A percentile compares a stretch with the other conserved stretches of the same genome.
Evolutionary conservation across 768 basidiomycete genomes (phyloP).

Genomic region (Rhizopogon vulgaris): DNA sequence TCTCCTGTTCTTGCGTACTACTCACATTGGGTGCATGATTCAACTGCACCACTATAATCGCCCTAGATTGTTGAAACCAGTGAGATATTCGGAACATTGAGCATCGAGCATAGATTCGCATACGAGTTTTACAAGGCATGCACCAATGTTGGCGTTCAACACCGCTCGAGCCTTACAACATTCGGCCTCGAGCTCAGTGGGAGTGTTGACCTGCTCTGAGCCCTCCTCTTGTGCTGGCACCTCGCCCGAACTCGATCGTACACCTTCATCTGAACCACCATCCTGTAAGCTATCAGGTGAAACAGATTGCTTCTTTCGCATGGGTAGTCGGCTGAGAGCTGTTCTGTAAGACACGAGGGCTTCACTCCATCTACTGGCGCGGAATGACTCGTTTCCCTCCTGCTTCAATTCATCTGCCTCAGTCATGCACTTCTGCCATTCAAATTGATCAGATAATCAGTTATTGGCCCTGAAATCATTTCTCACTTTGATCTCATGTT

Average conservation of each 20-base stretch:
- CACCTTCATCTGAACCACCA: neutral
- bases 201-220: slow-evolving; percentile 8
- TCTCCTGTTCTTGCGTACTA: neutral
- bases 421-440: slow-evolving; percentile 35
- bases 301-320: slow-evolving; percentile 24
- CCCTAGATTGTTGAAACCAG: slow-evolving; percentile 35
- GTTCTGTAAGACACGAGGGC: slow-evolving; percentile 66
- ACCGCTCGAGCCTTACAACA: slow-evolving; percentile 60
- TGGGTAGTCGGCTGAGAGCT: slow-evolving; percentile 64
- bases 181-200: slow-evolving; percentile 36
- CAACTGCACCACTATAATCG: slow-evolving; percentile 73
- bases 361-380: slow-evolving; percentile 55
- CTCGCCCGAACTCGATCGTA: slow-evolving; percentile 6
- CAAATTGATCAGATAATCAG: slow-evolving; percentile 1
- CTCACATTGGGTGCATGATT: slow-evolving; percentile 74
- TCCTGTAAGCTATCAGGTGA: slow-evolving; percentile 16
- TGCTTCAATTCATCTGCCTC: slow-evolving; percentile 61
- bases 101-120: slow-evolving; percentile 16
- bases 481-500: neutral
- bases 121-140: slow-evolving; percentile 78
- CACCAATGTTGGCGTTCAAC: slow-evolving; percentile 83
- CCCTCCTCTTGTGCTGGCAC: slow-evolving; percentile 9
- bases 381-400: slow-evolving; percentile 74
- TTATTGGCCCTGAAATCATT: neutral
- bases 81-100: neutral